These are phyloP conservation scores for Trichosporon asahii DNA, from an alignment of 1,284 basidiomycete genomes.

Conservation along the genomic window DNA sequence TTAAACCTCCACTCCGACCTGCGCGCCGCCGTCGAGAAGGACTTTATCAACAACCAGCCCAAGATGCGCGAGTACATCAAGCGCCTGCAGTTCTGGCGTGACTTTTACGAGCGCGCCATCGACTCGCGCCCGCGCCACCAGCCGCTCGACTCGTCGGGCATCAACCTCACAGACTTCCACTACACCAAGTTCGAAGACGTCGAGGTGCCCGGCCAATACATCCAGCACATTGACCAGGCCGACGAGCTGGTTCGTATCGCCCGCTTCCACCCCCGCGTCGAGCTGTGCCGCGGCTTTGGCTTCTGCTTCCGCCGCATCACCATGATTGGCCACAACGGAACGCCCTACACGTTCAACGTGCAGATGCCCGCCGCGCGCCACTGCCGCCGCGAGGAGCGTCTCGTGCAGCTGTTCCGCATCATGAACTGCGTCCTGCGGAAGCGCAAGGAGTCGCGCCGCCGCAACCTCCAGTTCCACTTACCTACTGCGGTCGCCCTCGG, in stretches of 20 bases:
- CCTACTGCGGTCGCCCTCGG: conserved; percentile 84
- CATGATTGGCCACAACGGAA: conserved; percentile 89
- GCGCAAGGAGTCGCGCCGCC: conserved; percentile 89
- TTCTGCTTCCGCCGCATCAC: conserved; percentile 87
- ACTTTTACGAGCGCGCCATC: conserved; percentile 81
- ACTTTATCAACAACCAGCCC: conserved; percentile 79
- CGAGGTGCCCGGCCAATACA: conserved; percentile 97
- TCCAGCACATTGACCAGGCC: conserved; percentile 91
- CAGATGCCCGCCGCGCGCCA: conserved; percentile 85
- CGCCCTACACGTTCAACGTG: conserved; percentile 81
- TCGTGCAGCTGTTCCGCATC: conserved; percentile 86
- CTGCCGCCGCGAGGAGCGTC: conserved; percentile 86
- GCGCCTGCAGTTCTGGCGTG: conserved; percentile 87
- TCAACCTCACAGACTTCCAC: conserved; percentile 96
- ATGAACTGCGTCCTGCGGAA: conserved; percentile 83
- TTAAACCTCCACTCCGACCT: conserved; percentile 64
- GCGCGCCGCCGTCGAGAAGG: conserved; percentile 82
- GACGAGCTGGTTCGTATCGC: conserved; percentile 88
- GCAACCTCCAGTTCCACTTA: conserved; percentile 87
- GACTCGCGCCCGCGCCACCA: conserved; percentile 79
- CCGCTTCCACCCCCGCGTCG: conserved; percentile 86
- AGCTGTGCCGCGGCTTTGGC: conserved; percentile 77
- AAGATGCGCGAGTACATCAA: conserved; percentile 84
- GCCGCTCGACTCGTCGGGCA: conserved; percentile 83
- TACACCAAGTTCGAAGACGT: conserved; percentile 98